phyloP scores from a whole-genome alignment of 805 yeast genomes.

The Peterozyma xylosa region DNA sequence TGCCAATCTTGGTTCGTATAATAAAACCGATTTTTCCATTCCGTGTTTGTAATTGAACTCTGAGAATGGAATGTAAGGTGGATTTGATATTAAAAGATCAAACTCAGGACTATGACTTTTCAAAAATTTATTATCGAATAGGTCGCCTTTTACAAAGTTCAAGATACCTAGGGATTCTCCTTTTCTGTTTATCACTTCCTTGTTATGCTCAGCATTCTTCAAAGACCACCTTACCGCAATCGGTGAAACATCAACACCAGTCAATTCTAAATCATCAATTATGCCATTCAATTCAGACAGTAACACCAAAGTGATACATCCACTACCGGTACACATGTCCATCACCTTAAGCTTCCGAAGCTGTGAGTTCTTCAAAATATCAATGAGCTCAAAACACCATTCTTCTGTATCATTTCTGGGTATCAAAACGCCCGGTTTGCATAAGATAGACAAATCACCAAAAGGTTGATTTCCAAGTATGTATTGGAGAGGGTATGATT shows the following conservation, averaged over 20 bases:
- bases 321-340: constrained; percentile 85
- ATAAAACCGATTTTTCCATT: constrained; percentile 56
- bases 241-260: constrained; percentile 51
- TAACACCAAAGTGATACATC: constrained; percentile 67
- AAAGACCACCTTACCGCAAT: constrained; percentile 44
- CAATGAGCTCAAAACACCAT: constrained; percentile 52
- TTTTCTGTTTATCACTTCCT: background rate
- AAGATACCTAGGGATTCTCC: constrained; percentile 7
- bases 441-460: constrained; percentile 54
- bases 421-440: constrained; percentile 63
- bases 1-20: constrained; percentile 73
- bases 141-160: constrained; percentile 15
- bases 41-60: constrained; percentile 36
- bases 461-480: constrained; percentile 84
- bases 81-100: constrained; percentile 73
- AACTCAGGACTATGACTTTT: constrained; percentile 8
- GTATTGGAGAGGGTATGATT: constrained; percentile 72
- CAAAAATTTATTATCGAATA: constrained; percentile 9
- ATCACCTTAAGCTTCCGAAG: constrained; percentile 26
- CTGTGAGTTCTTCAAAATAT: background rate
- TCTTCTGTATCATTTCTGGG: constrained; percentile 97
- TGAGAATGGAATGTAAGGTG: constrained; percentile 68
- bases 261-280: constrained; percentile 15
- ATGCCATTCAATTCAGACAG: constrained; percentile 19
- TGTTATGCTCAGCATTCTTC: constrained; percentile 28